Base-by-base conservation (phyloP, 768 basidiomycete genomes). In the Mycena floridula region DNA sequence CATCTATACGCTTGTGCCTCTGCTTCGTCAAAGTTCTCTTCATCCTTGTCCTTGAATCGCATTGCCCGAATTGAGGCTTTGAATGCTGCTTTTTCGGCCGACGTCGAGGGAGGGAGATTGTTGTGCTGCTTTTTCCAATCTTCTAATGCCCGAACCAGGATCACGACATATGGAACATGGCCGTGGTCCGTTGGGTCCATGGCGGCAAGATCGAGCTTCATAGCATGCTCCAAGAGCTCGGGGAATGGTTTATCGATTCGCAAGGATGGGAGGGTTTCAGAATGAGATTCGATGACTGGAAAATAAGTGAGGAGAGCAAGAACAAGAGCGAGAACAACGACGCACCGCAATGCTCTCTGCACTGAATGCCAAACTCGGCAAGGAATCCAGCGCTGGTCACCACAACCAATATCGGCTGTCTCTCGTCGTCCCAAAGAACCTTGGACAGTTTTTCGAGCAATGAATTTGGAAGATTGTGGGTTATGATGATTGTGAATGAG, bases 1-100 rank as follows among this genome's bases (percentile, higher is more conserved):
- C 77, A 77, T 22, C 88, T 81, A 61, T 89, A 94, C 0, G 87
- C 89, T 59, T 96, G 89, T 6, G 85, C 73, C 55, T 86, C 77
- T 2, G 94, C 95, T 62, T 98, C 95, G 48, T 96, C 95, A 58
- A 93, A 93, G 65, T 98, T 99, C 70, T 99, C 96, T 58, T 98
- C 92, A 58, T 99, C 96, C n/a, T n/a, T n/a, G 0, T 65, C 53
- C 55, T 90, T 91, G 46, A 75, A 58, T 54, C 82, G 81, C 71
- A 83, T 77, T 1, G 66, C 66, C n/a, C 69, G 63, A 36, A 98
- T 65, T 3, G 43, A 44, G 25, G 74, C 65, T 57, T 93, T 92
- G 73, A 97, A 95, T 23, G 74, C 80, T 49, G 83, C 74, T 55
- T 85, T 81, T 53, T 96, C 89, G 1, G 69, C 71, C 59, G 66